phyloP scores from a whole-genome alignment of 2,329 filamentous ascomycete genomes.

The Pyrenophora seminiperda region DNA sequence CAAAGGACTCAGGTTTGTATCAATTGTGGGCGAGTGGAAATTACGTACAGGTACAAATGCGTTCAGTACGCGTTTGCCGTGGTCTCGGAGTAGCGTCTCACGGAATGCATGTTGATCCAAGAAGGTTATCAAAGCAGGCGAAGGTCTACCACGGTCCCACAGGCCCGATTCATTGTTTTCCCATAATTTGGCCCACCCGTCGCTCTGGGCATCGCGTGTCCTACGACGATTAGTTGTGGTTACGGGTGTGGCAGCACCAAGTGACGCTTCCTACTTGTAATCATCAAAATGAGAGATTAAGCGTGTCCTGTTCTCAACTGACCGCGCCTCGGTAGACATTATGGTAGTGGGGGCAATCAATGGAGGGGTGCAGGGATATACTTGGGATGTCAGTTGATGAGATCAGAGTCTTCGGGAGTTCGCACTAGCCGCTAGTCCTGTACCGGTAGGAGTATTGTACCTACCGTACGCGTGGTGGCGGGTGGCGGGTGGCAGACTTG shows the following conservation, averaged over 20 bases:
- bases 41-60: slow-evolving; percentile 68
- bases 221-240: slow-evolving; percentile 9
- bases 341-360: not conserved
- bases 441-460: too few relatives aligned
- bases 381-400: too few relatives aligned
- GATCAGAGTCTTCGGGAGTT: slow-evolving; percentile 3
- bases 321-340: slow-evolving; percentile 19
- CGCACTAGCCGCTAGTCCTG: slow-evolving; percentile 3
- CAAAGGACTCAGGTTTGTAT: not conserved
- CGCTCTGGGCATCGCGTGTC: slow-evolving; percentile 17
- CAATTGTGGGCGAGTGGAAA: not conserved
- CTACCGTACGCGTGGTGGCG: too few relatives aligned
- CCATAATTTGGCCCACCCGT: slow-evolving; percentile 60
- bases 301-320: slow-evolving; percentile 16
- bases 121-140: slow-evolving; percentile 55
- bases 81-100: slow-evolving; percentile 31
- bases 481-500: too few relatives aligned
- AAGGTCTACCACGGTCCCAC: slow-evolving; percentile 61
- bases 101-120: slow-evolving; percentile 18
- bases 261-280: slow-evolving; percentile 11
- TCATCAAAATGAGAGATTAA: slow-evolving; percentile 18
- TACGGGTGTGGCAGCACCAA: not conserved
- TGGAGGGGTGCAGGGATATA: slow-evolving; percentile 3
- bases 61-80: slow-evolving; percentile 50
- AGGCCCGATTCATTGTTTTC: slow-evolving; percentile 55